Evolutionary conservation across 1,139 yeast species (phyloP).

Genomic region (Arxiozyma bovina): DNA sequence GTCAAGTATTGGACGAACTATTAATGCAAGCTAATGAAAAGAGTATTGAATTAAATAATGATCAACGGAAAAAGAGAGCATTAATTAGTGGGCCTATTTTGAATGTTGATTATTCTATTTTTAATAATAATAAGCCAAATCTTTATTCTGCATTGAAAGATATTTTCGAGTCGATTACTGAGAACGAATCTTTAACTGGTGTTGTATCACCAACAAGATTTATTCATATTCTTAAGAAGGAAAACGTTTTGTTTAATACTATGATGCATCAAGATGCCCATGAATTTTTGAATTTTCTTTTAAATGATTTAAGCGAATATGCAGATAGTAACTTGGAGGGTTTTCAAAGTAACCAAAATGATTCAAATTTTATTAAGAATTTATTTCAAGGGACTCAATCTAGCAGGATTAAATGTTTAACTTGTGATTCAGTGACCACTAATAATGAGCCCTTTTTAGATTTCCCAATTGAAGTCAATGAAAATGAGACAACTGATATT

Average conservation of each 20-base stretch:
- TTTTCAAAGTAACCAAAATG: conserved; percentile 26
- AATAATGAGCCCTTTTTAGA: conserved; percentile 84
- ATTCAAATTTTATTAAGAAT: conserved; percentile 49
- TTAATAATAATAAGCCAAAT: conserved; percentile 34
- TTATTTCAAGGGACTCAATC: conserved; percentile 81
- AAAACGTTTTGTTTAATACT: conserved; percentile 77
- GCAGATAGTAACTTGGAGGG: conserved; percentile 42
- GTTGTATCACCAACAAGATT: conserved; percentile 76
- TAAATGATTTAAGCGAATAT: conserved; percentile 74
- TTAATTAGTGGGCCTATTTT: conserved; percentile 74
- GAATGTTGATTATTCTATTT: conserved; percentile 50
- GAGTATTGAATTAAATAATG: conserved; percentile 35
- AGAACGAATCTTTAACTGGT: conserved; percentile 61
- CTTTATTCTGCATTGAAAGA: conserved; percentile 73
- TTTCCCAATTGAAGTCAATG: conserved; percentile 63
- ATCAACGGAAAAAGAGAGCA: conserved; percentile 73
- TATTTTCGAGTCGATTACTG: conserved; percentile 73
- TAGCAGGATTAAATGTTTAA: conserved; percentile 79
- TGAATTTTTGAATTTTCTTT: conserved; percentile 79
- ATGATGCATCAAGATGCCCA: conserved; percentile 98
- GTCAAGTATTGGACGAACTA: neutral
- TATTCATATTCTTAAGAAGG: conserved; percentile 65
- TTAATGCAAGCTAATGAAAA: neutral
- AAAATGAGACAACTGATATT: conserved; percentile 58
- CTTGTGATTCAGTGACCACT: conserved; percentile 77